Evolutionary conservation across 805 yeast genomes (phyloP).

Genomic region (Pichia scutulata): DNA sequence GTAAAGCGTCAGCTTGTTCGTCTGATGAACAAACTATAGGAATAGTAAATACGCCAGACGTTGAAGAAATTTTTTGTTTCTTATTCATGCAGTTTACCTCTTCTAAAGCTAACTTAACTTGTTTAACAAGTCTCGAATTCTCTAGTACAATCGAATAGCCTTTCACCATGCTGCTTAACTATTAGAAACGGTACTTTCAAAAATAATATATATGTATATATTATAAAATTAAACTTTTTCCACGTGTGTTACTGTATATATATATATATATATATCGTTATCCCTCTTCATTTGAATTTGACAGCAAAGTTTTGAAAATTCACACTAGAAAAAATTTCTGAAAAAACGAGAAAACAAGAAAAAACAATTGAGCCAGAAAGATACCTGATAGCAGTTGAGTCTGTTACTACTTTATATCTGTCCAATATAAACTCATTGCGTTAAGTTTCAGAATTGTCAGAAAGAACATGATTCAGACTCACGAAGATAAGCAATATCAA

Average conservation of each 20-base stretch:
- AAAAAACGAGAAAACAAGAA: not conserved
- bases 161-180: not conserved
- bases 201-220: no score
- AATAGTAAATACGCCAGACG: not conserved
- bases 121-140: not conserved
- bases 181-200: not conserved
- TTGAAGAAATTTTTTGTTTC: slow-evolving; percentile 1
- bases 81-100: not conserved
- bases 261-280: no score
- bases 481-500: not conserved
- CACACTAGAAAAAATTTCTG: not conserved
- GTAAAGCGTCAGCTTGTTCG: not conserved
- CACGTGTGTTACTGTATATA: no score
- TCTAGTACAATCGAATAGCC: not conserved
- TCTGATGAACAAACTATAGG: not conserved
- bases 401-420: not conserved
- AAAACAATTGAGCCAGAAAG: not conserved
- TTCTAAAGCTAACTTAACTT: slow-evolving; percentile 4
- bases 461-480: not conserved
- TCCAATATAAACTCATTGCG: not conserved
- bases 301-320: no score
- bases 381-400: not conserved
- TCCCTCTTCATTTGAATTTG: no score
- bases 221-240: no score
- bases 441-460: not conserved